Percentiles rank a stretch among this genome's conserved stretches.
These are phyloP conservation scores for Geoglossum glabrum DNA, from an alignment of 495 filamentous ascomycete species.

Conservation along the genomic window DNA sequence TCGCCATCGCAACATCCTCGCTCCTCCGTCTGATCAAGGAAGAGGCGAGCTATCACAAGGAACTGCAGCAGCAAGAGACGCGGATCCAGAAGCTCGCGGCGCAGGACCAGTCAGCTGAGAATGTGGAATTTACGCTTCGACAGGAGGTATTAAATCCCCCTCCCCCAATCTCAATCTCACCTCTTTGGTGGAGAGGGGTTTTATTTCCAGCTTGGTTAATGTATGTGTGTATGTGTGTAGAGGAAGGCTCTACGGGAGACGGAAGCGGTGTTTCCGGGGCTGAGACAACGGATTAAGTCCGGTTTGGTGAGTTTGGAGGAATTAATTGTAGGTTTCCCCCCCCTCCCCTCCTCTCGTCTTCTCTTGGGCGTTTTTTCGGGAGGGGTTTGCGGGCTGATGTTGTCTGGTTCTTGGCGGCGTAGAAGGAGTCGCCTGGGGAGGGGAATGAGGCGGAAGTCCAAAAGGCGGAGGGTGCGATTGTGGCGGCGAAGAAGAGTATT, in stretches of 20 bases:
- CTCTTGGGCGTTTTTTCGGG: no score
- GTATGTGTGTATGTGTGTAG: background rate
- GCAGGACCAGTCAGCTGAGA: conserved; percentile 25
- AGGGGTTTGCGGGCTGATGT: background rate
- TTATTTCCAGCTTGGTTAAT: background rate
- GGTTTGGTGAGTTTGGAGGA: conserved; percentile 16
- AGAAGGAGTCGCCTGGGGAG: conserved; percentile 19
- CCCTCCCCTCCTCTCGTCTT: no score
- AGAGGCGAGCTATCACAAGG: conserved; percentile 71
- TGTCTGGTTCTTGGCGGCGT: background rate
- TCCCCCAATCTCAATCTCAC: background rate
- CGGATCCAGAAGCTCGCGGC: conserved; percentile 42
- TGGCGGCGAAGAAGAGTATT: conserved; percentile 14
- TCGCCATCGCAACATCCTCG: conserved; percentile 51
- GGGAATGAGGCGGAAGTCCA: conserved; percentile 17
- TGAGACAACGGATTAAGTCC: conserved; percentile 67
- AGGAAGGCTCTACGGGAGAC: conserved; percentile 45
- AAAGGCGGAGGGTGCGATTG: conserved; percentile 21
- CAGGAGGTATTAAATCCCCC: conserved; percentile 45
- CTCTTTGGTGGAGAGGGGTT: background rate
- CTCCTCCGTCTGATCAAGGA: conserved; percentile 78
- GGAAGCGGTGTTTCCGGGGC: conserved; percentile 55
- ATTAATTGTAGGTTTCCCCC: conserved; percentile 61
- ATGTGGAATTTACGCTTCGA: conserved; percentile 41
- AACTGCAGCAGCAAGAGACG: conserved; percentile 48